Conservation (phyloP, 331 rosid species). For the Spiraea crenata region DNA sequence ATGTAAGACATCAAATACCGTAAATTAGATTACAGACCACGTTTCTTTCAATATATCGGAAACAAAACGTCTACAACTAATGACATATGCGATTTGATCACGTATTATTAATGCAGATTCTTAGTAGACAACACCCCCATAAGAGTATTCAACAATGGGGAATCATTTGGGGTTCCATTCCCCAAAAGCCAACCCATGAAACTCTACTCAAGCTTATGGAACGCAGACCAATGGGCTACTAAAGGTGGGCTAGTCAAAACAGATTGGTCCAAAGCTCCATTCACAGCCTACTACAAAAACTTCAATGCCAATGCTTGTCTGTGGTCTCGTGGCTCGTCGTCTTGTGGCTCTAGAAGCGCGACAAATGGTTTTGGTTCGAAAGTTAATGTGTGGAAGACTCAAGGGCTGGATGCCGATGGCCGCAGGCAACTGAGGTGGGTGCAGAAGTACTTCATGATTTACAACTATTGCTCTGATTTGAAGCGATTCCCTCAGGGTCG, state of each 20-base stretch:
- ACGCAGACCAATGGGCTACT: constrained; percentile 42
- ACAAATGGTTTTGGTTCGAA: too few relatives aligned
- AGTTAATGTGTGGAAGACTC: constrained; percentile 12
- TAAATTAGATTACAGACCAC: not conserved
- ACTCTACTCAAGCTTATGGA: constrained; percentile 42
- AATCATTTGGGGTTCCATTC: constrained; percentile 27
- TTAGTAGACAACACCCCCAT: constrained; percentile 32
- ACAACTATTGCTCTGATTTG: constrained; percentile 31
- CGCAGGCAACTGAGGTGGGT: constrained; percentile 34
- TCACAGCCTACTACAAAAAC: constrained; percentile 30
- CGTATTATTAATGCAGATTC: constrained; percentile 9
- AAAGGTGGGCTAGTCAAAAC: constrained; percentile 35
- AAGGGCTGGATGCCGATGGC: constrained; percentile 19
- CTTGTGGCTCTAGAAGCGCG: not conserved
- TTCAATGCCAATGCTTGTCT: constrained; percentile 29
- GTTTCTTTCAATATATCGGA: not conserved
- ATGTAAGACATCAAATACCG: constrained; percentile 21
- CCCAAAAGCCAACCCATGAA: constrained; percentile 37
- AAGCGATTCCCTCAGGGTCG: constrained; percentile 32
- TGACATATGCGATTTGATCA: too few relatives aligned
- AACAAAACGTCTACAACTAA: too few relatives aligned
- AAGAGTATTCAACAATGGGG: constrained; percentile 36
- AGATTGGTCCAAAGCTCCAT: constrained; percentile 42
- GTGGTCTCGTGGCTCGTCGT: constrained; percentile 7
- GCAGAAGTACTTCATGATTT: constrained; percentile 32